phyloP scores from a whole-genome alignment of 2,329 filamentous ascomycete species.

The Stylonectria norvegica region DNA sequence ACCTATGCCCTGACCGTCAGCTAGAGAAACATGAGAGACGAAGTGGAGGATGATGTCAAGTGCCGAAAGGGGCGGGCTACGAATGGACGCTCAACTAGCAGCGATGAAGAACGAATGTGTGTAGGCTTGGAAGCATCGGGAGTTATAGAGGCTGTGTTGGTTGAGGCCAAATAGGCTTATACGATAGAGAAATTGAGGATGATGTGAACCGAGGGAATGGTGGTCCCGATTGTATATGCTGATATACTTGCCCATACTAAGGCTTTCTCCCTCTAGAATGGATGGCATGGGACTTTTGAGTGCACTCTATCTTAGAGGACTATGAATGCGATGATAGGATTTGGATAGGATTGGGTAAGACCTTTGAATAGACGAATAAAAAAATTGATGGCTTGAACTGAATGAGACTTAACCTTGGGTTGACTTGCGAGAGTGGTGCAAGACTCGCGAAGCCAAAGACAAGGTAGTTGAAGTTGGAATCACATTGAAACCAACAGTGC shows the following conservation, averaged over 20 bases:
- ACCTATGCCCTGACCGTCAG: constrained; percentile 29
- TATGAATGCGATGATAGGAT: background rate
- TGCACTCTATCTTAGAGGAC: background rate
- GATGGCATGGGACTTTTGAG: background rate
- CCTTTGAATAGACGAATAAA: background rate
- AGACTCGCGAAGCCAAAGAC: no score
- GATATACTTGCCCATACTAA: background rate
- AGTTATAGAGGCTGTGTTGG: background rate
- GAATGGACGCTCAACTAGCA: no score
- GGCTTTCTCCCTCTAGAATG: background rate
- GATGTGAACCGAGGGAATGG: background rate
- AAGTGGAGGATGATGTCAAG: constrained; percentile 1
- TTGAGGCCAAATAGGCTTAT: background rate
- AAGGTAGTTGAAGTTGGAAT: no score
- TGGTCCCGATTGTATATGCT: background rate
- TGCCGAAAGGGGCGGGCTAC: no score
- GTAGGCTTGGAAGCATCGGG: background rate
- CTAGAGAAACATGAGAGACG: constrained; percentile 12
- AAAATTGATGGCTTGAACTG: background rate
- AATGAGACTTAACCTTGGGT: no score
- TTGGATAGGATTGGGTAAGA: background rate
- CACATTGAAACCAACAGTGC: no score
- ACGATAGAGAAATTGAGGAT: background rate
- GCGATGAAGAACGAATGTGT: background rate
- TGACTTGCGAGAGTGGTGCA: no score